Evolutionary conservation across 1,284 basidiomycete genomes (phyloP), one percentile per base, ranked within the genome.

Genomic region (Microbotryum lychnidis-dioicae): DNA sequence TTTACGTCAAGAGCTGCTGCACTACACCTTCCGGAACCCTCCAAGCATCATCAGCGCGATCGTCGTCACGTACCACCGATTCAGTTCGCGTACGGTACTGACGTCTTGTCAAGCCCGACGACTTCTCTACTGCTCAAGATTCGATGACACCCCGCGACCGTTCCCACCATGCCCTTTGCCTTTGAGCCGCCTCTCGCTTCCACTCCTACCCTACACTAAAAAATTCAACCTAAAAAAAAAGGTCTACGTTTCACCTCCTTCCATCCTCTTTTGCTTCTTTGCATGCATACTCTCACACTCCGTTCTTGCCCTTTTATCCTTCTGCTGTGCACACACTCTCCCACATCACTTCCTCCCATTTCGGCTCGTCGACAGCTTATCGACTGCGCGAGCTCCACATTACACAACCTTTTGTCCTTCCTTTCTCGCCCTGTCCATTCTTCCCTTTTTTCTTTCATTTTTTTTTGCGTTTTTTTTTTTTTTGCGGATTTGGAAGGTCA

Each of bases 21-120:
- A 49, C 44, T n/a, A 45, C 47, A 51, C 60, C 56, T 53, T 51
- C 48, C 54, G 45, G 49, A 44, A 14, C 16, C 51, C 47, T 45
- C 50, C 47, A 50, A 12, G 31, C 14, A 27, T 25, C 18, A 8
- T 44, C 44, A 20, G 31, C 6, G 49, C 27, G 18, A n/a, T 25
- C 7, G 23, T 33, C n/a, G 48, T 12, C 20, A n/a, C 10, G 50
- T 16, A 42, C 42, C 61, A 62, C 56, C 61, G 61, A 62, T 62
- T 62, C 33, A 49, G 20, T 62, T 62, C 61, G 48, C 44, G 48
- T 51, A 54, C 42, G 56, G 57, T 45, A 48, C 50, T 29, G 50
- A 48, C 53, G 16, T 9, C 33, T 18, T 29, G 54, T 49, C 47
- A 42, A 37, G 29, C n/a, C 37, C 51, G 23, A 47, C 57, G n/a